phyloP scores from a whole-genome alignment of 371 early-diverging fungal genomes.

The Phascolomyces articulosus region DNA sequence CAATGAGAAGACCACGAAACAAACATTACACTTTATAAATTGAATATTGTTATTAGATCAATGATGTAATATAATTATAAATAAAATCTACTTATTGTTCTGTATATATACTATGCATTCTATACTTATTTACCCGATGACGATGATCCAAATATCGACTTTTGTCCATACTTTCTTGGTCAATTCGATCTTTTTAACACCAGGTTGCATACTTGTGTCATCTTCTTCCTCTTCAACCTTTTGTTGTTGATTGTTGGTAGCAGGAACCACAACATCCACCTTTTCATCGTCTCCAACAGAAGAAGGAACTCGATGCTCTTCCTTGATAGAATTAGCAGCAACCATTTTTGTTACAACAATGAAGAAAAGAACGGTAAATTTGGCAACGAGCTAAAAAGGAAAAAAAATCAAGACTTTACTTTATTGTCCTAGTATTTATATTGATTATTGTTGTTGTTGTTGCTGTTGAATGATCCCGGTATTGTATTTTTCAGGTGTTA shows the following conservation, averaged over 20 bases:
- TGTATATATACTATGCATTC: too few species aligned
- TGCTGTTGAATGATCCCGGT: too few species aligned
- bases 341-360: neutral
- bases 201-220: constrained; percentile 3
- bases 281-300: neutral
- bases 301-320: neutral
- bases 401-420: neutral
- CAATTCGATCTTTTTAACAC: constrained; percentile 12
- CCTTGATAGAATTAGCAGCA: neutral
- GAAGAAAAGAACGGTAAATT: neutral
- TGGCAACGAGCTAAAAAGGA: neutral
- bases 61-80: too few species aligned
- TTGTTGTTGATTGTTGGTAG: neutral
- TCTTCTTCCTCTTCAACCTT: neutral
- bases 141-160: constrained; percentile 2
- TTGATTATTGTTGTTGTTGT: neutral
- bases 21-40: neutral
- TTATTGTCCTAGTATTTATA: neutral
- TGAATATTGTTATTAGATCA: too few species aligned
- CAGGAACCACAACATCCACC: neutral
- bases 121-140: neutral
- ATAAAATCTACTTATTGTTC: too few species aligned
- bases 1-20: constrained; percentile 13
- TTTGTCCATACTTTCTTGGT: constrained; percentile 6
- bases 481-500: too few species aligned